A percentile compares a stretch with the other conserved stretches of the same genome.
Evolutionary conservation across 345 rosid genomes (phyloP).

Genomic region (Passiflora organensis): DNA sequence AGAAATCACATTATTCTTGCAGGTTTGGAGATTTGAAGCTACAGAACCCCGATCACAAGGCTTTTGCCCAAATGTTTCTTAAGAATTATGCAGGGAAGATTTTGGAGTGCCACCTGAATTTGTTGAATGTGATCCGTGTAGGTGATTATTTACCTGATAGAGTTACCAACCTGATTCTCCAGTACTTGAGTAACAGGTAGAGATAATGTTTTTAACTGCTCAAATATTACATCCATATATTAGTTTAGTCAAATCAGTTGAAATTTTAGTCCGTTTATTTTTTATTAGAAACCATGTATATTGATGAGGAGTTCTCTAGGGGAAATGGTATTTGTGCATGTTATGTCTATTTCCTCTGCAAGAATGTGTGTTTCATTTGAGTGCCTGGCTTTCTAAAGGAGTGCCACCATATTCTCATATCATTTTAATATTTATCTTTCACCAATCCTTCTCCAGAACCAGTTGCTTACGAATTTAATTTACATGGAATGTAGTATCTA

Average conservation of each 20-base stretch:
- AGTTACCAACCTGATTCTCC: conserved; percentile 91
- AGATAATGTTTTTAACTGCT: not conserved
- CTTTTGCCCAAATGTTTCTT: conserved; percentile 87
- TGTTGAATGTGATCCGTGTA: conserved; percentile 67
- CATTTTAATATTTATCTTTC: no score
- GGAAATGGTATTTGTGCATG: no score
- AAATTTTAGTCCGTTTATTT: not conserved
- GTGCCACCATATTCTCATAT: no score
- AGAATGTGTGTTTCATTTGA: no score
- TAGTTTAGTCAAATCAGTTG: not conserved
- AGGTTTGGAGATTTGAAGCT: conserved; percentile 97
- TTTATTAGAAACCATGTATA: not conserved
- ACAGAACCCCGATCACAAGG: conserved; percentile 79
- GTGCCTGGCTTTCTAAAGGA: no score
- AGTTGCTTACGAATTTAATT: no score
- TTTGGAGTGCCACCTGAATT: conserved; percentile 85
- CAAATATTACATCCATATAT: not conserved
- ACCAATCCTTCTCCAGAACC: no score
- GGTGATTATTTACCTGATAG: conserved; percentile 97
- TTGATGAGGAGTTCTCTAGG: not conserved
- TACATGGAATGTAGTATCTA: no score
- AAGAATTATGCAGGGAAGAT: conserved; percentile 89
- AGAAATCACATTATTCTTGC: not conserved
- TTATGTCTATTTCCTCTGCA: no score
- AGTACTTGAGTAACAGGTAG: conserved; percentile 92